Evolutionary conservation across 2,329 filamentous ascomycete species (phyloP).

Genomic region (Colletotrichum falcatum): DNA sequence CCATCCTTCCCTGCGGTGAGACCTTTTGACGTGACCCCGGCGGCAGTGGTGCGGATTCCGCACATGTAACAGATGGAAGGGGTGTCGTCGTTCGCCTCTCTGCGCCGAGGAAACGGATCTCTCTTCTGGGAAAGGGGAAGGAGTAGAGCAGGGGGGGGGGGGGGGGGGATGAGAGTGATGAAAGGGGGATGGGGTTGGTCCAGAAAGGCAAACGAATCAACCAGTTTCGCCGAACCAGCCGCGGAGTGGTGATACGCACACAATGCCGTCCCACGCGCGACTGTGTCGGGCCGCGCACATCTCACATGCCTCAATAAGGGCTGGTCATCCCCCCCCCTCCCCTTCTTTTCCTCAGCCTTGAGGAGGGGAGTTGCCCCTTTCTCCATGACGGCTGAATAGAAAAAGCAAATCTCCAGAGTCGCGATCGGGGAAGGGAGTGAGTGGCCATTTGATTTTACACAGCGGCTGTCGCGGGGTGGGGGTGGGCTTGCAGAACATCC

Average conservation of each 20-base stretch:
- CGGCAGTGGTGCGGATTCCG: not conserved
- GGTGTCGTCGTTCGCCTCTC: not conserved
- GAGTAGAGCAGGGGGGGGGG: too few relatives aligned
- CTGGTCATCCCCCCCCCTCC: not conserved
- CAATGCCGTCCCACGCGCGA: not conserved
- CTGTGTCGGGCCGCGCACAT: too few relatives aligned
- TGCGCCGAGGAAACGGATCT: not conserved
- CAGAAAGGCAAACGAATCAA: not conserved
- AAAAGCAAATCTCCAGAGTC: not conserved
- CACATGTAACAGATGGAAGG: not conserved
- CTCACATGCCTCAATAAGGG: not conserved
- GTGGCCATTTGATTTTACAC: not conserved
- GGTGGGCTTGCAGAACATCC: not conserved
- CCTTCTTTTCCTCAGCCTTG: not conserved
- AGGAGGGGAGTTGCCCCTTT: not conserved
- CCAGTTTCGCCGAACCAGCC: not conserved
- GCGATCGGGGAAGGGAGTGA: not conserved
- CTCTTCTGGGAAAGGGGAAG: not conserved
- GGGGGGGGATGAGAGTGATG: not conserved
- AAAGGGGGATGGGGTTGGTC: not conserved
- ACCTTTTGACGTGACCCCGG: not conserved
- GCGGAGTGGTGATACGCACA: not conserved
- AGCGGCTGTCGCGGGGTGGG: not conserved
- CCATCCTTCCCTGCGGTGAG: not conserved
- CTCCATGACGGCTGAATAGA: not conserved